Evolutionary conservation across 352 stramenopile species (phyloP), one percentile per base, ranked within the genome.

Genomic region (Phytophthora colocasiae): DNA sequence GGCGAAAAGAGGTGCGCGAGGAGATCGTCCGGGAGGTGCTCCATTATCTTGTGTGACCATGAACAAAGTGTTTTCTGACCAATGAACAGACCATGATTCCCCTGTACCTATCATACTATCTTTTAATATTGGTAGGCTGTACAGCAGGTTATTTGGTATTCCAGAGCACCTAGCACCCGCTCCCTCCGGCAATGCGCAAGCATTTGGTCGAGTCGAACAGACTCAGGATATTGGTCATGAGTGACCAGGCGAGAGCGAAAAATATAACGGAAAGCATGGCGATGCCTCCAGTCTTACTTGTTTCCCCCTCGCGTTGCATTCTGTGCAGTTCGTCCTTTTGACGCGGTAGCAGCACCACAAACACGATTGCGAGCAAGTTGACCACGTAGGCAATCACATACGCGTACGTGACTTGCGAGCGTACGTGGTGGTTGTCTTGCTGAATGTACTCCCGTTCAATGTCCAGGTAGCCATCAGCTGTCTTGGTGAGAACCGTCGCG

Each of bases 181-280:
- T 69, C 10, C 66, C 66, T 34, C 60, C 80, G 4, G 78, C 77
- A 58, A 88, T 88, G 40, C 77, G 75, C 32, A 88, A 53, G 47
- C 79, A 88, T 43, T 66, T 76, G 17, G 81, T 92, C 19, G 69
- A 80, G 17, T 79, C 67, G 24, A 75, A 88, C 22, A 90, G 53
- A 45, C 72, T 84, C n/a, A 91, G 26, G 55, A 90, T 69, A 68
- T 90, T 90, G 29, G 78, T 89, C 75, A 83, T 88, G 40, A 90
- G 27, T 24, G 77, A 78, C 78, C 79, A 90, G 27, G 56, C 45
- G 36, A 90, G 60, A 47, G 77, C 69, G 49, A 90, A 85, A 48
- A 53, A 61, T 1, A 87, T 48, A n/a, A 79, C 49, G 17, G 19
- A 49, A 52, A 81, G 34, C 6, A 68, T 82, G 12, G 68, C 44